Percentiles rank a stretch among this genome's conserved stretches.
phyloP scores from a whole-genome alignment of 73 alveolate species.

The Tetrahymena malaccensis region DNA sequence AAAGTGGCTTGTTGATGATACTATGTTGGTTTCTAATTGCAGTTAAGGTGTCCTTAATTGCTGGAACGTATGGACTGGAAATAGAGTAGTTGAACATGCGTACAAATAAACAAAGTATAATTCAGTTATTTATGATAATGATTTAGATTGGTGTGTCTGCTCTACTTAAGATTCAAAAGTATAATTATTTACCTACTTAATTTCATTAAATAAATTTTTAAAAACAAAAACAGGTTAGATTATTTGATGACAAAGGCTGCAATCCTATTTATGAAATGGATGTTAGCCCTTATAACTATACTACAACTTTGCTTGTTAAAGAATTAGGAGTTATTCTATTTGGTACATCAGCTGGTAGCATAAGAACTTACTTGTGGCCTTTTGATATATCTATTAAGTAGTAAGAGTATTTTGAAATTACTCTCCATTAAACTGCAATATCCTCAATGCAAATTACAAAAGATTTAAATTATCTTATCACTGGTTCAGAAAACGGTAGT shows the following conservation, averaged over 20 bases:
- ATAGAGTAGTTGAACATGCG: background rate
- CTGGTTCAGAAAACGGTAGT: slow-evolving; percentile 37
- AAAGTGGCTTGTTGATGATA: background rate
- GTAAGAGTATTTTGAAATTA: slow-evolving; percentile 5
- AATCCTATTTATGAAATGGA: slow-evolving; percentile 27
- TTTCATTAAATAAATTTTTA: background rate
- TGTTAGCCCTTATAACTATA: slow-evolving; percentile 14
- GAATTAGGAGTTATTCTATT: slow-evolving; percentile 11
- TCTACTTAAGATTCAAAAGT: background rate
- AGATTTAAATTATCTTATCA: background rate
- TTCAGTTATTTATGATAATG: background rate
- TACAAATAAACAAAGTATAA: background rate
- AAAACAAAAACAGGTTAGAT: background rate
- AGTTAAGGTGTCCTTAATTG: background rate
- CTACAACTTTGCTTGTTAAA: background rate
- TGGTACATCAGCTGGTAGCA: slow-evolving; percentile 39
- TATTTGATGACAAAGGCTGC: slow-evolving; percentile 25
- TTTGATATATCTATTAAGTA: slow-evolving; percentile 7
- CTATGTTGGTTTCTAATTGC: background rate
- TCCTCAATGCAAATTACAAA: background rate
- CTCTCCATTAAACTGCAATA: slow-evolving; percentile 22
- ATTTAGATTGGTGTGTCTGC: background rate
- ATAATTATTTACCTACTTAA: no score
- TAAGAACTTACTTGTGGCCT: slow-evolving; percentile 36
- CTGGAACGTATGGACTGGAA: background rate